A percentile compares a stretch with the other conserved stretches of the same genome.
These are phyloP conservation scores for Cornus suecica DNA, from an alignment of 148 eudicot genomes.

Conservation along the genomic window DNA sequence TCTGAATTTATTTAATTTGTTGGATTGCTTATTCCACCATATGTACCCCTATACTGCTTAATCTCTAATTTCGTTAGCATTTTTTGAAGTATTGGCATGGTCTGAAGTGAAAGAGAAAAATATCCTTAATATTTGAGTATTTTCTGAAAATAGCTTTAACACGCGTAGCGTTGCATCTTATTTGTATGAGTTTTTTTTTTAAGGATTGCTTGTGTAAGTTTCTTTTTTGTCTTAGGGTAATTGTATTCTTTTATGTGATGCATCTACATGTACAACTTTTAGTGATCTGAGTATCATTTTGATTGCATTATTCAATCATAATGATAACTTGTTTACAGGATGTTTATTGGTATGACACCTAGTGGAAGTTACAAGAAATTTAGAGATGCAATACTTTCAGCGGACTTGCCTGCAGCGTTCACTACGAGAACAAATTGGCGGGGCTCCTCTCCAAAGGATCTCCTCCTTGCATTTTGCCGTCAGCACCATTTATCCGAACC, in stretches of 20 bases:
- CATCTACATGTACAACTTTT: not conserved
- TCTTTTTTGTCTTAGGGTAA: not conserved
- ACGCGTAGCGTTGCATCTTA: not conserved
- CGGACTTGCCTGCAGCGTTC: slow-evolving; percentile 66
- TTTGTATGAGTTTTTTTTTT: not conserved
- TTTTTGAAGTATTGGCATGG: not conserved
- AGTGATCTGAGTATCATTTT: not conserved
- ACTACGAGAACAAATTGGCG: slow-evolving; percentile 79
- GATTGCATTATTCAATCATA: not conserved
- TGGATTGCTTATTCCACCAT: not conserved
- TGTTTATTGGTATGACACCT: slow-evolving; percentile 66
- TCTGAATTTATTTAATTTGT: slow-evolving; percentile 14
- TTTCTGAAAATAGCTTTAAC: not conserved
- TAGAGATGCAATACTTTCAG: slow-evolving; percentile 73
- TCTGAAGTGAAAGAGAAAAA: not conserved
- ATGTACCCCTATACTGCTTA: not conserved
- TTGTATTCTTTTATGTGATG: not conserved
- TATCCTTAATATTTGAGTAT: not conserved
- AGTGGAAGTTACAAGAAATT: slow-evolving; percentile 70
- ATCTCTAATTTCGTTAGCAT: slow-evolving; percentile 6
- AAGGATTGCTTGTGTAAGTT: not conserved
- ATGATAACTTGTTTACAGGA: slow-evolving; percentile 35
- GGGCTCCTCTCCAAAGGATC: slow-evolving; percentile 81
- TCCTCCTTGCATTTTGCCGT: slow-evolving; percentile 77
- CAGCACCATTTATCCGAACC: slow-evolving; percentile 83